Percentiles rank a stretch among this genome's conserved stretches.
phyloP scores from a whole-genome alignment of 2,329 filamentous ascomycete genomes.

The Zasmidium angulare region DNA sequence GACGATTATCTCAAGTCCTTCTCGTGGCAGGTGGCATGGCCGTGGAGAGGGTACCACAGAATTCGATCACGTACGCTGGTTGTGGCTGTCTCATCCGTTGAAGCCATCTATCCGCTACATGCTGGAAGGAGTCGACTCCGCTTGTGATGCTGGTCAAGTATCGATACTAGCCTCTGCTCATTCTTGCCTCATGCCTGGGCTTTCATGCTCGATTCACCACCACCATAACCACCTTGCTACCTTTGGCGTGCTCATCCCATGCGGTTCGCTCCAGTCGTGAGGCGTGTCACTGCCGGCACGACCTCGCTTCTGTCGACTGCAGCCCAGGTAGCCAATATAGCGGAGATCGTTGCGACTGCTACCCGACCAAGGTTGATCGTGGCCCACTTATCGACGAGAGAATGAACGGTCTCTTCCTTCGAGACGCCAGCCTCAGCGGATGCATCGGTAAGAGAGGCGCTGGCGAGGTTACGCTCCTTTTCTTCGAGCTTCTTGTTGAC shows the following conservation, averaged over 20 bases:
- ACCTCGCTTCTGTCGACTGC: conserved; percentile 29
- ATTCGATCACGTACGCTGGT: background rate
- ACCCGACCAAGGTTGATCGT: conserved; percentile 52
- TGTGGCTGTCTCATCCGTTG: background rate
- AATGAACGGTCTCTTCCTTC: conserved; percentile 50
- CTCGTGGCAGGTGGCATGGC: background rate
- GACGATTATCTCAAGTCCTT: background rate
- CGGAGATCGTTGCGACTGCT: conserved; percentile 25
- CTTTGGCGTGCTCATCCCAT: conserved; percentile 1
- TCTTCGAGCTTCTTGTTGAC: conserved; percentile 51
- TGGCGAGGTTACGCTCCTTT: conserved; percentile 44
- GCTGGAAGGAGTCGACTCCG: background rate
- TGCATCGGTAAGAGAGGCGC: conserved; percentile 29
- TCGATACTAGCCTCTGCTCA: background rate
- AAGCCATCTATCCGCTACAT: background rate
- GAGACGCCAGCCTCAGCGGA: conserved; percentile 9
- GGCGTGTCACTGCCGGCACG: conserved; percentile 16
- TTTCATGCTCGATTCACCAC: too few relatives aligned
- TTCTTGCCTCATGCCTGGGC: too few relatives aligned
- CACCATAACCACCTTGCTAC: too few relatives aligned
- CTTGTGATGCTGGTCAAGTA: background rate
- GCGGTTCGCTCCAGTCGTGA: conserved; percentile 4
- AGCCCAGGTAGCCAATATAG: conserved; percentile 30
- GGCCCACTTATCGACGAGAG: conserved; percentile 58
- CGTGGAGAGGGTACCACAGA: background rate